Conservation (phyloP, 768 basidiomycete genomes). For the Leccinum imitatum region DNA sequence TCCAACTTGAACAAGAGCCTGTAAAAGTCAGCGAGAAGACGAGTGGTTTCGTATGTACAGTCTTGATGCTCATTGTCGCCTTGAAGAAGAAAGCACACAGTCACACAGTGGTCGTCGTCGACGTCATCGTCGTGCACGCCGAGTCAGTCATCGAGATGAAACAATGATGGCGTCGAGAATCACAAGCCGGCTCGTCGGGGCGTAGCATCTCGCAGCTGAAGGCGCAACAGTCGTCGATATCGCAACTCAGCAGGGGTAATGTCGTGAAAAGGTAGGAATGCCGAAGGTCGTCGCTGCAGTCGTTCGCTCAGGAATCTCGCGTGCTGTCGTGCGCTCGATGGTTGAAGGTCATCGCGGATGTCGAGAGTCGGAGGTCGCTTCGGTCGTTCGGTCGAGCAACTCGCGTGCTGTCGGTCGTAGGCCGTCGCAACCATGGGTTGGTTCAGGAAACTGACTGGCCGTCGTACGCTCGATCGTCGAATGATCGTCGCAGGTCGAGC, state of each 20-base stretch:
- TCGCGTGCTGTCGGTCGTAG: too few relatives aligned
- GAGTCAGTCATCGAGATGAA: not conserved
- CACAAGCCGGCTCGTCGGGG: not conserved
- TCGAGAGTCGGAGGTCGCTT: not conserved
- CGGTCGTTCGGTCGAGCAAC: not conserved
- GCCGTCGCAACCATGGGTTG: not conserved
- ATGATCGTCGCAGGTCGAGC: too few relatives aligned
- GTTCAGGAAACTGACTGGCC: not conserved
- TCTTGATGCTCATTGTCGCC: conserved; percentile 2
- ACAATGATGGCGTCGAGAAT: not conserved
- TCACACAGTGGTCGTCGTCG: not conserved
- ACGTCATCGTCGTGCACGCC: not conserved
- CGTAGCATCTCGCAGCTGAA: not conserved
- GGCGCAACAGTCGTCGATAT: not conserved
- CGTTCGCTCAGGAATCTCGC: not conserved
- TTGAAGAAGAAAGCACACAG: not conserved
- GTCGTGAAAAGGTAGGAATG: not conserved
- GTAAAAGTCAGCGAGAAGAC: not conserved
- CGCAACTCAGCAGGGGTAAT: not conserved
- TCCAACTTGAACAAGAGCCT: not conserved
- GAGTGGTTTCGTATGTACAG: not conserved
- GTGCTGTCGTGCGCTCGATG: too few relatives aligned
- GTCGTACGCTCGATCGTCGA: not conserved
- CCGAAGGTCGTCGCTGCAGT: not conserved
- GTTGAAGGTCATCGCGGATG: not conserved